Conservation (phyloP, 139 green algal species). For the Yamagishiella unicocca region DNA sequence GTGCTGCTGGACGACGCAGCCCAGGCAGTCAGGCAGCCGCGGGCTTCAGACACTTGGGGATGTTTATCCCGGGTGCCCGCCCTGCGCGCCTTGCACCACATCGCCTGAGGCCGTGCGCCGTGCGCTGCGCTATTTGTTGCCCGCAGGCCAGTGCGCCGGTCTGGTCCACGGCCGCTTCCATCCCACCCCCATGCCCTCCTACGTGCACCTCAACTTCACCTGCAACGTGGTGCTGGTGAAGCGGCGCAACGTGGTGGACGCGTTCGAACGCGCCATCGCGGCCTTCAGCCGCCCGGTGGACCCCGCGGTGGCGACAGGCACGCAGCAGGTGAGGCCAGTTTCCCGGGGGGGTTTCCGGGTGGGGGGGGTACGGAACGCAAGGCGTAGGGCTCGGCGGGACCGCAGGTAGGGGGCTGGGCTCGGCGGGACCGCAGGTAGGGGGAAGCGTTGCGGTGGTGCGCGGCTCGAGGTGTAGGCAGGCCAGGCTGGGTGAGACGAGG, state of each 20-base stretch:
- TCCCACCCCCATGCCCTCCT: slow-evolving; percentile 59
- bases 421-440: not conserved
- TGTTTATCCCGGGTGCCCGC: no score
- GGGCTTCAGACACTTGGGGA: no score
- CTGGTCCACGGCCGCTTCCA: slow-evolving; percentile 47
- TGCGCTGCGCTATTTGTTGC: no score
- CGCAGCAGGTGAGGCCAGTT: slow-evolving; percentile 65
- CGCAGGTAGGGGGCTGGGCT: slow-evolving; percentile 64
- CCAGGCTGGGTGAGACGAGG: no score
- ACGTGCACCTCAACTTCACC: slow-evolving; percentile 79
- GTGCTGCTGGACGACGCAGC: no score
- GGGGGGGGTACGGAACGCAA: not conserved
- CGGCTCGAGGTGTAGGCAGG: no score
- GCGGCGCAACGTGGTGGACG: slow-evolving; percentile 52
- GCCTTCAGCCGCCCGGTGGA: slow-evolving; percentile 69
- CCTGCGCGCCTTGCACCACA: no score
- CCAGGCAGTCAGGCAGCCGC: no score
- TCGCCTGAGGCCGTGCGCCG: no score
- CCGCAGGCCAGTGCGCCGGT: slow-evolving; percentile 59
- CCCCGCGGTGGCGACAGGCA: slow-evolving; percentile 50
- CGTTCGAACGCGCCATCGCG: slow-evolving; percentile 65
- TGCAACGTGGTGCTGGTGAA: slow-evolving; percentile 68
- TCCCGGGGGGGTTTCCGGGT: not conserved
- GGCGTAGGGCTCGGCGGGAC: slow-evolving; percentile 44
- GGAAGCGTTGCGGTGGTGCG: no score